Base-by-base conservation (phyloP, 1,284 basidiomycete species). In the Cryptococcus hybrid region DNA sequence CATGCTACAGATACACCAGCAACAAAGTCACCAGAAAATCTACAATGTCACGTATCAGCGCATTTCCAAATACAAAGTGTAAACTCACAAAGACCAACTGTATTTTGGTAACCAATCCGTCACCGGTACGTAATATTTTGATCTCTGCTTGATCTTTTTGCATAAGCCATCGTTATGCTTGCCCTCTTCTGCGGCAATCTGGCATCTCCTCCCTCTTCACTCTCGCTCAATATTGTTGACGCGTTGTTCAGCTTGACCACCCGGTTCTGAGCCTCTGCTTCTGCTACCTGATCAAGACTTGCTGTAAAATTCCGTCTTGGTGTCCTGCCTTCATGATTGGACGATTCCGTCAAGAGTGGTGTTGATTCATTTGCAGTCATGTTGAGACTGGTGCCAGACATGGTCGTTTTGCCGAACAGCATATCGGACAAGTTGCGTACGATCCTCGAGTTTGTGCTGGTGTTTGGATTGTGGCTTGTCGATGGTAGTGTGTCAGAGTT, bases 1-100 rank as follows among this genome's bases (percentile, higher is more conserved):
- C 88, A 90, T 7, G 92, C 89, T 5, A 79, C 86, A 0, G 92
- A 93, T 13, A 93, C 69, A 4, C 92, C 93, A 11, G 90, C 90
- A 0, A 91, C 81, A 7, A 90, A 66, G 75, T 96, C 92, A 9
- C 91, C 90, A 7, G 84, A 83, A 36, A 94, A 81, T 48, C 89
- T 91, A 67, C 56, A 50, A 47, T 49, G 47, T 54, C 11, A 51
- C 52, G 38, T 13, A 13, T 44, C n/a, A 13, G 15, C 34, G n/a
- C 24, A 24, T 24, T 11, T 35, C n/a, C 35, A n/a, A 34, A 18
- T 3, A 44, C 8, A 11, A 49, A 34, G 36, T 3, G 18, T 24
- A 24, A 24, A 80, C 88, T 69, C 68, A 90, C 87, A 88, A 74
- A 8, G 85, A 84, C 47, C 85, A 73, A 0, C 84, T 86, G 73